Evolutionary conservation across 768 basidiomycete species (phyloP).

Genomic region (Termitomyces sp.): DNA sequence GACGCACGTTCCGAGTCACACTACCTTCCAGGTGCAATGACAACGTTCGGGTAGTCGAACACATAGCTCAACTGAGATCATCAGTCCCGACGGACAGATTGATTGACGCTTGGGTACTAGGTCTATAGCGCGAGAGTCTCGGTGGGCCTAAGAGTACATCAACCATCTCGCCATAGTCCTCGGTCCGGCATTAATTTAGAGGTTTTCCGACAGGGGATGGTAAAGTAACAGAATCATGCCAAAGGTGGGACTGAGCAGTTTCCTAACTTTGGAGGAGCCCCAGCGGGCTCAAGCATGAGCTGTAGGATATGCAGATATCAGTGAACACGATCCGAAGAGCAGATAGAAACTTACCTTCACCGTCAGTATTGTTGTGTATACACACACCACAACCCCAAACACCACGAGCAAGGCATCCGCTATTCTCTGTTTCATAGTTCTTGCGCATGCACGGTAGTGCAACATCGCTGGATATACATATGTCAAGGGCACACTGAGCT

Average conservation of each 20-base stretch:
- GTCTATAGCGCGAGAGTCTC: background rate
- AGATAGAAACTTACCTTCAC: slow-evolving; percentile 40
- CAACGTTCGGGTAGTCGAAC: background rate
- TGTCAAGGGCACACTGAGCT: slow-evolving; percentile 78
- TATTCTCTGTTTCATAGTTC: slow-evolving; percentile 57
- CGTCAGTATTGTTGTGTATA: slow-evolving; percentile 81
- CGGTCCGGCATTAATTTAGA: no score
- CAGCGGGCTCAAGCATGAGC: background rate
- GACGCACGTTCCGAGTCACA: background rate
- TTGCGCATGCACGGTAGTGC: slow-evolving; percentile 81
- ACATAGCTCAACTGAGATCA: background rate
- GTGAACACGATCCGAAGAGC: background rate
- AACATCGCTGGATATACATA: slow-evolving; percentile 93
- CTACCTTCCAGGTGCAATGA: background rate
- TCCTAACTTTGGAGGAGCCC: background rate
- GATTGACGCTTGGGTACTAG: background rate
- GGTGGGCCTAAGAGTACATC: background rate
- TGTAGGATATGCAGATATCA: background rate
- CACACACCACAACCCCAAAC: slow-evolving; percentile 71
- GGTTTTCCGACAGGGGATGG: background rate
- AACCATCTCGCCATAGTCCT: background rate
- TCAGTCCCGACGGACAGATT: background rate
- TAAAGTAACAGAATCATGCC: background rate
- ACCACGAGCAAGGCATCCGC: slow-evolving; percentile 68
- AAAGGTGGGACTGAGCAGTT: background rate